A percentile compares a stretch with the other conserved stretches of the same genome.
Evolutionary conservation across 495 filamentous ascomycete genomes (phyloP).

Genomic region (Penicillium malachiteum): DNA sequence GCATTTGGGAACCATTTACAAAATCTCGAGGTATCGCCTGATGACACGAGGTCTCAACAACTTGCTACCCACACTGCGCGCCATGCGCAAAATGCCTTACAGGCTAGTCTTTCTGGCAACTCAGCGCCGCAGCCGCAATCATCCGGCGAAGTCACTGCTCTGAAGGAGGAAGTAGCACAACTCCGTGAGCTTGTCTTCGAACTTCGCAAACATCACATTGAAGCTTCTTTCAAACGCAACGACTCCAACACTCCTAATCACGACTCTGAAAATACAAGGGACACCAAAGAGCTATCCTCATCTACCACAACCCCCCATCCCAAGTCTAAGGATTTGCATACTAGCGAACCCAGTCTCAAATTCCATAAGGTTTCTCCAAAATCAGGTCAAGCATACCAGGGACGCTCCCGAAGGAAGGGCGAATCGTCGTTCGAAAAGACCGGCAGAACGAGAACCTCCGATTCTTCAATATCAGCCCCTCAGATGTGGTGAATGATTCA

Average conservation of each 20-base stretch:
- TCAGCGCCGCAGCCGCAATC: background rate
- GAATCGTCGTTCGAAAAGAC: background rate
- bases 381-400: background rate
- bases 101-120: conserved; percentile 15
- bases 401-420: background rate
- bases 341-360: conserved; percentile 2
- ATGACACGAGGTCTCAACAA: conserved; percentile 9
- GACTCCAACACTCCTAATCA: background rate
- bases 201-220: conserved; percentile 25
- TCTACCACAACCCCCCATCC: conserved; percentile 3
- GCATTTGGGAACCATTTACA: conserved; percentile 28
- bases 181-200: conserved; percentile 37
- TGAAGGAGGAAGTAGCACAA: conserved; percentile 35
- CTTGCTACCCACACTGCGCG: conserved; percentile 24
- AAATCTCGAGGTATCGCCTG: conserved; percentile 17
- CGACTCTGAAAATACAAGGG: conserved; percentile 1
- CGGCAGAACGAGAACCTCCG: too few relatives aligned
- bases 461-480: background rate
- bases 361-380: conserved; percentile 5
- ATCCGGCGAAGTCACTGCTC: conserved; percentile 25
- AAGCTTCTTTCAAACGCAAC: conserved; percentile 13
- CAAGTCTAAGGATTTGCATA: background rate
- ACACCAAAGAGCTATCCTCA: background rate
- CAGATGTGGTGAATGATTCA: too few relatives aligned
- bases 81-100: conserved; percentile 31